Evolutionary conservation across 2,329 filamentous ascomycete species (phyloP).

Genomic region (Parafenestella ontariensis): DNA sequence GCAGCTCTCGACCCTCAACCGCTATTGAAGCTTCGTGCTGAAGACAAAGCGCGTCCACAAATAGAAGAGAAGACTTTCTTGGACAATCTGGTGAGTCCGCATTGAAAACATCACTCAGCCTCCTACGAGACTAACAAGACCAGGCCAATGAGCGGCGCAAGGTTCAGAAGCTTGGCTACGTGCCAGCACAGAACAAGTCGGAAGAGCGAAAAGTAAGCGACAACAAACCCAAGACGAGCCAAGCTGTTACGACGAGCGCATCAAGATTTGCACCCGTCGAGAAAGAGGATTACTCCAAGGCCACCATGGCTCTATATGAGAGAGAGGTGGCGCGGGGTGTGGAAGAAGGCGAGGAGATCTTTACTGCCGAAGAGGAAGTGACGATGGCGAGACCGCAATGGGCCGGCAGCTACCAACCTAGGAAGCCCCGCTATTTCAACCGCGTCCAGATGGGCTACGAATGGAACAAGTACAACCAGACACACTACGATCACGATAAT

Average conservation of each 20-base stretch:
- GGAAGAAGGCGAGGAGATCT: conserved; percentile 93
- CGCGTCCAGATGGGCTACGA: conserved; percentile 99
- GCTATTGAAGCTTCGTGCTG: conserved; percentile 66
- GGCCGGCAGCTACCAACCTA: conserved; percentile 83
- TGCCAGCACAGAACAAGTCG: conserved; percentile 63
- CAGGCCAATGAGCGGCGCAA: conserved; percentile 63
- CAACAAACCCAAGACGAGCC: conserved; percentile 44
- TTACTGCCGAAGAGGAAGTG: conserved; percentile 86
- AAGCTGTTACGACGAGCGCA: conserved; percentile 61
- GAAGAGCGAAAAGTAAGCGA: conserved; percentile 36
- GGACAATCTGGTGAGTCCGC: conserved; percentile 57
- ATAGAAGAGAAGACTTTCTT: conserved; percentile 67
- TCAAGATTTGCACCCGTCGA: conserved; percentile 73
- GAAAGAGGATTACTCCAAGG: conserved; percentile 83
- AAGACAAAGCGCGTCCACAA: conserved; percentile 67
- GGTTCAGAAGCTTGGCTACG: conserved; percentile 69
- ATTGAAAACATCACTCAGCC: too few relatives aligned
- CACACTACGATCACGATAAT: conserved; percentile 98
- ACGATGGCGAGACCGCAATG: conserved; percentile 73
- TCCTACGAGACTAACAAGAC: background rate
- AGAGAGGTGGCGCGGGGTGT: conserved; percentile 94
- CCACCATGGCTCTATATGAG: conserved; percentile 88
- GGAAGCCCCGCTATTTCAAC: conserved; percentile 97
- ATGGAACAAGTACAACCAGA: conserved; percentile 99
- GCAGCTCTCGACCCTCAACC: conserved; percentile 68